phyloP scores from a whole-genome alignment of 2,329 filamentous ascomycete genomes.

The Zasmidium angulare region DNA sequence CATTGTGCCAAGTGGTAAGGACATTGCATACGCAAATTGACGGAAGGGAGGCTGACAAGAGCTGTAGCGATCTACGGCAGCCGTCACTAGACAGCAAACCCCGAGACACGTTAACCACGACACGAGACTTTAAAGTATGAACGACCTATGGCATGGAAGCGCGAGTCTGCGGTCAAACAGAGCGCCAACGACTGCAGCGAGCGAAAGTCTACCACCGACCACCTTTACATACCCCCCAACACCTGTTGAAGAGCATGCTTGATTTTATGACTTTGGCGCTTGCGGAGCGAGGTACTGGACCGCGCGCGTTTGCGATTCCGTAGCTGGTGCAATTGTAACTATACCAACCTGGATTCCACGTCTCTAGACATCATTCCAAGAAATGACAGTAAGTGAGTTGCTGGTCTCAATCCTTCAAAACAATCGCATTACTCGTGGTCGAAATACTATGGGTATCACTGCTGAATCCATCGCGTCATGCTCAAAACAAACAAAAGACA shows the following conservation, averaged over 20 bases:
- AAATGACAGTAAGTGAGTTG: not conserved
- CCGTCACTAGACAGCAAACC: slow-evolving; percentile 18
- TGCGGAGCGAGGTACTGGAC: slow-evolving; percentile 18
- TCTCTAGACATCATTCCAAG: not conserved
- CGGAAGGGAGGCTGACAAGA: slow-evolving; percentile 3
- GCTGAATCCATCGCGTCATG: slow-evolving; percentile 10
- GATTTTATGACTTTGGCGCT: slow-evolving; percentile 19
- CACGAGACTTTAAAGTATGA: slow-evolving; percentile 6
- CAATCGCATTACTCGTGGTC: slow-evolving; percentile 5
- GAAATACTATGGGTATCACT: slow-evolving; percentile 25
- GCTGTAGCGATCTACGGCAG: slow-evolving; percentile 24
- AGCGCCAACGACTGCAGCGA: slow-evolving; percentile 2
- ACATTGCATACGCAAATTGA: not conserved
- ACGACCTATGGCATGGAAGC: slow-evolving; percentile 14
- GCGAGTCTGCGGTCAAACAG: slow-evolving; percentile 1
- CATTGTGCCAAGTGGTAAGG: slow-evolving; percentile 82
- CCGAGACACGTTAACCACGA: slow-evolving; percentile 1
- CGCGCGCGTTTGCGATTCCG: slow-evolving; percentile 10
- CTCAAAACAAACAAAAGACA: slow-evolving; percentile 3
- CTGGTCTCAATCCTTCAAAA: not conserved
- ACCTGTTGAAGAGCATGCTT: slow-evolving; percentile 20
- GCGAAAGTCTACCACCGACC: not conserved
- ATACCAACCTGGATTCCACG: slow-evolving; percentile 5
- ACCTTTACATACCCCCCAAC: slow-evolving; percentile 16
- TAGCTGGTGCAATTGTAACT: slow-evolving; percentile 19